These are phyloP conservation scores for Periconia macrospinosa DNA, from an alignment of 2,329 filamentous ascomycete species.

Conservation along the genomic window DNA sequence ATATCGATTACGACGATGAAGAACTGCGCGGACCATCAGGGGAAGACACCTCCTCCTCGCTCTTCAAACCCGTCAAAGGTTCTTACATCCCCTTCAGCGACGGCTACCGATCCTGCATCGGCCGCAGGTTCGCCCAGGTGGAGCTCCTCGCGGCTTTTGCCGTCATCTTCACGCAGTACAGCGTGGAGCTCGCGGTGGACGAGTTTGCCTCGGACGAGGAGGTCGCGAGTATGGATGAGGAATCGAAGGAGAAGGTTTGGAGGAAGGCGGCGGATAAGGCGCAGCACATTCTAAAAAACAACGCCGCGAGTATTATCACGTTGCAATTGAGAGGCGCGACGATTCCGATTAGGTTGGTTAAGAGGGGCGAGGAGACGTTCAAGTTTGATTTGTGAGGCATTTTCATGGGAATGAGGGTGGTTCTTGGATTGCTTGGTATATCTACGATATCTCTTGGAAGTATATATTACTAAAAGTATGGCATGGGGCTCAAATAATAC, in stretches of 20 bases:
- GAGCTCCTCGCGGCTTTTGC: slow-evolving; percentile 59
- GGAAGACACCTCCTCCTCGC: slow-evolving; percentile 62
- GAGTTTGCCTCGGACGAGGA: slow-evolving; percentile 47
- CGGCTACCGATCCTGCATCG: slow-evolving; percentile 58
- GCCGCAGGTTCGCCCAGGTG: slow-evolving; percentile 59
- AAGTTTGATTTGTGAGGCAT: slow-evolving; percentile 23
- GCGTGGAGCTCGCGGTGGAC: slow-evolving; percentile 69
- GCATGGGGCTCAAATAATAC: too few relatives aligned
- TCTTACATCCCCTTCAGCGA: slow-evolving; percentile 60
- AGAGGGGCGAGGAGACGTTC: slow-evolving; percentile 71
- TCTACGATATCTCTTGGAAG: not conserved
- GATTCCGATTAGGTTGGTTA: slow-evolving; percentile 70
- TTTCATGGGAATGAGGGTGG: not conserved
- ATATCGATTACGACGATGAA: slow-evolving; percentile 50
- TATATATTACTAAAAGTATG: too few relatives aligned
- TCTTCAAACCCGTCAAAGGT: slow-evolving; percentile 56
- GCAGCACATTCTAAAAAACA: slow-evolving; percentile 55
- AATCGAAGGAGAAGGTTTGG: slow-evolving; percentile 61
- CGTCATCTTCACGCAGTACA: slow-evolving; percentile 59
- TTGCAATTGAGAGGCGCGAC: slow-evolving; percentile 65
- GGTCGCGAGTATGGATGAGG: slow-evolving; percentile 48
- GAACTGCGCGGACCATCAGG: slow-evolving; percentile 63
- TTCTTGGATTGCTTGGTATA: not conserved
- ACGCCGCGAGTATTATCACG: slow-evolving; percentile 66
- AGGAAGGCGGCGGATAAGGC: slow-evolving; percentile 61